Percentiles rank a stretch among this genome's conserved stretches.
These are phyloP conservation scores for Pseudocercospora musae DNA, from an alignment of 2,329 filamentous ascomycete genomes.

Conservation along the genomic window DNA sequence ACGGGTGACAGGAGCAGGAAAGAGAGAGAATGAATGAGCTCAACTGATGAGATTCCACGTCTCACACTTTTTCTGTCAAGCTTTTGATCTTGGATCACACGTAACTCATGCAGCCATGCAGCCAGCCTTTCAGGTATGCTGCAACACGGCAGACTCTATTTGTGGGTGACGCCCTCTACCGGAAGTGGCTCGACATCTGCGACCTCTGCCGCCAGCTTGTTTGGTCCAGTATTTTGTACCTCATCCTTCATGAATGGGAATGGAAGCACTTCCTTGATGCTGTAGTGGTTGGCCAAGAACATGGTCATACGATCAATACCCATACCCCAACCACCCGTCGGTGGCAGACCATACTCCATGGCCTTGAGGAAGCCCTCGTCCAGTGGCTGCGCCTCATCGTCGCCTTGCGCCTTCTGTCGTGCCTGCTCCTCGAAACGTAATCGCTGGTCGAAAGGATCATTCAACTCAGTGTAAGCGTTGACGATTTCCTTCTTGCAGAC, in stretches of 20 bases:
- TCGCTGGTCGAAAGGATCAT: constrained; percentile 93
- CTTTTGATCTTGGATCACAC: not conserved
- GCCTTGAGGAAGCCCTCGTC: constrained; percentile 93
- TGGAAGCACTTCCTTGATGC: constrained; percentile 90
- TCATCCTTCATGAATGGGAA: constrained; percentile 99
- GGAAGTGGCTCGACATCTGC: constrained; percentile 57
- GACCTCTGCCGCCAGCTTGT: constrained; percentile 59
- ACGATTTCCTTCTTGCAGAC: constrained; percentile 96
- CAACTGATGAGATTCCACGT: not conserved
- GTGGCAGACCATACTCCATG: constrained; percentile 86
- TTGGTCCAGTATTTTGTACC: constrained; percentile 42
- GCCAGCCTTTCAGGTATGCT: not conserved
- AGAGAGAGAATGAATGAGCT: not conserved
- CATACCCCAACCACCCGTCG: constrained; percentile 92
- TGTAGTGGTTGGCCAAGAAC: constrained; percentile 95
- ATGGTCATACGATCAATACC: constrained; percentile 91
- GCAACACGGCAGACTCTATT: not conserved
- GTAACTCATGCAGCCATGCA: not conserved
- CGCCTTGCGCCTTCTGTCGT: constrained; percentile 90
- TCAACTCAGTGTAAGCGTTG: constrained; percentile 97
- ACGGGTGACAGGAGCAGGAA: not conserved
- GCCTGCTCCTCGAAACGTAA: constrained; percentile 93
- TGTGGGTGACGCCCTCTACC: constrained; percentile 48
- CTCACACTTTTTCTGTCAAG: not conserved
- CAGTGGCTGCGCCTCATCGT: constrained; percentile 92